Base-by-base conservation (phyloP, 106 monocot genomes). In the Posidonia australis region DNA sequence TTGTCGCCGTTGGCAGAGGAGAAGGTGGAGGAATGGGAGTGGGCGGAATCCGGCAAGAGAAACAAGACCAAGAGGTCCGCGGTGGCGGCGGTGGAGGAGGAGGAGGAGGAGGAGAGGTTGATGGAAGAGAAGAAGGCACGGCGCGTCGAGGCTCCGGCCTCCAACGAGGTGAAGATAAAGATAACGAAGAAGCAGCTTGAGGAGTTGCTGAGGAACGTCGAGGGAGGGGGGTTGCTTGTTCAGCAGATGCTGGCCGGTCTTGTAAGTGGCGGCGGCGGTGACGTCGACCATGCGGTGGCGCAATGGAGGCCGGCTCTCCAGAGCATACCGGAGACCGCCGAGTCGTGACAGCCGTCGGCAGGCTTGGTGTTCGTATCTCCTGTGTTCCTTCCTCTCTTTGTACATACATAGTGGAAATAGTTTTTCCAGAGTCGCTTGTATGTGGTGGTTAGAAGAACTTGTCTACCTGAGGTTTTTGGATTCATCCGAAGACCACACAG, bases 131-230 rank as follows among this genome's bases (percentile, higher is more conserved):
- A 46, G 47, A 20, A 23, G 26, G 21, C 19, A 21, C 32, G n/a
- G n/a, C n/a, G 36, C 36, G 36, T 36, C 36, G 36, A 7, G 36
- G 36, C 36, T 7, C 36, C 36, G 36, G 36, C 46, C 1, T 19
- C 43, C 2, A 59, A 62, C 0, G 71, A 70, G 70, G 67, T 84
- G 51, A 77, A 70, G 77, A 77, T 84, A 62, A 70, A 74, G 58
- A 77, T 84, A 12, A 74, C 72, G 13, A 77, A 68, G 74, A 80
- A 80, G 52, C 80, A 80, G 30, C 70, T 84, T 51, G 71, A 77
- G 27, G 70, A 84, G 77, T 17, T 84, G 46, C 67, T 84, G 7
- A 45, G 41, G 2, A 23, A 49, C 19, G 60, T 46, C 6, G 74
- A 74, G 9, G 74, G 13, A 10, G 48, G 64, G 24, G 77, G 70